Percentiles rank a stretch among this genome's conserved stretches.
Conservation (phyloP, 2,329 filamentous ascomycete genomes). For the Exophiala sideris region DNA sequence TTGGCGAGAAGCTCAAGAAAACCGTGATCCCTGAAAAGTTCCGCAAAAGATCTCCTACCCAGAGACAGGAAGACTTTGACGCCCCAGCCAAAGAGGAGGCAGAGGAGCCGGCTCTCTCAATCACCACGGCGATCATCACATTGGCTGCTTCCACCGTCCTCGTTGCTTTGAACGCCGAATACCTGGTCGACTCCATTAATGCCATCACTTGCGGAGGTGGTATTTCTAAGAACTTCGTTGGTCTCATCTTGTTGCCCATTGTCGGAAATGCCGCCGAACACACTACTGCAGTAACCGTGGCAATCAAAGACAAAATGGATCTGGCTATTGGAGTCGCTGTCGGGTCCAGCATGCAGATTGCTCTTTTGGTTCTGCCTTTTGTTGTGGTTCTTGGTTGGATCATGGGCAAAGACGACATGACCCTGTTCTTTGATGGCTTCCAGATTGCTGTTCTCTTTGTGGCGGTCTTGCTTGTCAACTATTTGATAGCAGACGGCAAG, state of each 20-base stretch:
- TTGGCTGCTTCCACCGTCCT: constrained; percentile 71
- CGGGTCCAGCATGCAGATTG: constrained; percentile 65
- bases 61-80: constrained; percentile 1
- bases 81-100: constrained; percentile 58
- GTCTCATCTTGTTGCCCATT: constrained; percentile 62
- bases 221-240: constrained; percentile 60
- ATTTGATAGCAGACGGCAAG: constrained; percentile 60
- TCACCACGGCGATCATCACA: constrained; percentile 68
- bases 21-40: constrained; percentile 29
- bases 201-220: constrained; percentile 48
- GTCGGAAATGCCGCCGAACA: constrained; percentile 66
- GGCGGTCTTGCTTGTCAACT: constrained; percentile 54
- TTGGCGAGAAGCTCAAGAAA: constrained; percentile 24
- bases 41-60: constrained; percentile 2
- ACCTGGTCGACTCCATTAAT: constrained; percentile 58
- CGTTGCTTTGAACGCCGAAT: constrained; percentile 73
- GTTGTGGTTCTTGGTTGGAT: constrained; percentile 62
- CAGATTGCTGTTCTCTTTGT: constrained; percentile 69
- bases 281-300: constrained; percentile 60
- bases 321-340: constrained; percentile 64
- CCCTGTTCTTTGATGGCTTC: constrained; percentile 81
- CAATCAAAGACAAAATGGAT: constrained; percentile 66
- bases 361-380: constrained; percentile 59
- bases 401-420: constrained; percentile 61
- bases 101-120: constrained; percentile 71